These are phyloP conservation scores for Coemansia javaensis DNA, from an alignment of 192 early-diverging fungal species.

Conservation along the genomic window DNA sequence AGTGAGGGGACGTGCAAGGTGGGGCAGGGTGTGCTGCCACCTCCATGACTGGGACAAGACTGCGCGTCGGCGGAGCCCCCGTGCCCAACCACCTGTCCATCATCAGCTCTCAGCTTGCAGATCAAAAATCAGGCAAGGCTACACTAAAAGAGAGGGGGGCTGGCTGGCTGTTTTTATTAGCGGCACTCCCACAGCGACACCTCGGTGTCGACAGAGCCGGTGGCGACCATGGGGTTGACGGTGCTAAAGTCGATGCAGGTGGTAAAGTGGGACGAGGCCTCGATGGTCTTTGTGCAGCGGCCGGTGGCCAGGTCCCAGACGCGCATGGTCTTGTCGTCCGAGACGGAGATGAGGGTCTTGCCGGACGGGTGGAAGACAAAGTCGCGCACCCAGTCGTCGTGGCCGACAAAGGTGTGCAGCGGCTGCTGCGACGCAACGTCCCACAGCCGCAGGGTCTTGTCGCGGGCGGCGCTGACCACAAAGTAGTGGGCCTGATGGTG, in stretches of 20 bases:
- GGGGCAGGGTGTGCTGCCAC: too few relatives aligned
- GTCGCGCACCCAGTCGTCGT: constrained; percentile 92
- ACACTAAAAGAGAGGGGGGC: not conserved
- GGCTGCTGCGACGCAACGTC: constrained; percentile 62
- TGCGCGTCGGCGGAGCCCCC: too few relatives aligned
- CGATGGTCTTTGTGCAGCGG: constrained; percentile 73
- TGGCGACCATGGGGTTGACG: constrained; percentile 70
- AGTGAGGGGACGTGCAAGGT: too few relatives aligned
- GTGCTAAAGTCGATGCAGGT: constrained; percentile 73
- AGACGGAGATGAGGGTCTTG: constrained; percentile 73
- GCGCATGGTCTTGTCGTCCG: constrained; percentile 88
- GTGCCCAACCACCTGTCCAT: too few relatives aligned
- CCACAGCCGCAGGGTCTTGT: constrained; percentile 90
- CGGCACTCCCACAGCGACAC: constrained; percentile 74
- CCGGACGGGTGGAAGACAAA: constrained; percentile 79
- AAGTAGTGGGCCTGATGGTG: constrained; percentile 61
- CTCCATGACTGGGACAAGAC: too few relatives aligned
- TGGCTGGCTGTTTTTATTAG: not conserved
- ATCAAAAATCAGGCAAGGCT: too few relatives aligned
- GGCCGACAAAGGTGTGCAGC: constrained; percentile 74
- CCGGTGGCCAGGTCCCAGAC: constrained; percentile 86
- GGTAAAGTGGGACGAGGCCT: constrained; percentile 86
- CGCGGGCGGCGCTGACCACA: constrained; percentile 78
- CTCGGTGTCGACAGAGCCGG: constrained; percentile 77
- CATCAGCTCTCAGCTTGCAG: too few relatives aligned